Base-by-base conservation (phyloP, 1,284 basidiomycete species). In the Pisolithus thermaeus region DNA sequence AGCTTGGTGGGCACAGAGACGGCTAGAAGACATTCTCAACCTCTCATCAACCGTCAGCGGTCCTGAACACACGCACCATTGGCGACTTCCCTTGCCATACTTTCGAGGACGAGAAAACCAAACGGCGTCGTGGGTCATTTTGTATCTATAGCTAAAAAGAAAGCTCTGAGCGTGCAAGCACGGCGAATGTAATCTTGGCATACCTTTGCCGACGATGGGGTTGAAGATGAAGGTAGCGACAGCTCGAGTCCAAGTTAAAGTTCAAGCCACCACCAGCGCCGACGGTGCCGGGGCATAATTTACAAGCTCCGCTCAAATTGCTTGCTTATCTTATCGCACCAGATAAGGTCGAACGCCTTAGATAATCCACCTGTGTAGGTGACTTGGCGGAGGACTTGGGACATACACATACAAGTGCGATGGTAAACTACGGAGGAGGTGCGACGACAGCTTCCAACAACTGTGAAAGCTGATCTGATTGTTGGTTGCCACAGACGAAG, bases 31-130 rank as follows among this genome's bases (percentile, higher is more conserved):
- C 30, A 50, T 27, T 53, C 23, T 14, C 40, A 23, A 9, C 22
- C n/a, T 27, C 45, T 16, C 48, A 7, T 30, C 41, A 25, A 38
- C 25, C 46, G 22, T 23, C 25, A 30, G 42, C 45, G 12, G 27
- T 43, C 41, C 8, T 8, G 22, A 12, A 3, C 1, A 50, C 1
- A 50, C 81, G 67, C 70, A 92, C 90, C 92, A 97, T 73, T 94
- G 90, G 71, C 93, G 90, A 71, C 86, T 86, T 70, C 93, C 93
- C 79, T 96, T 97, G 72, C 94, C 93, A 79, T 71, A 97, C 75
- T 90, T 95, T 73, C 92, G 85, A 61, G 93, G 94, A 70, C 90
- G 89, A 72, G 88, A 91, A 75, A 91, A 91, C 89, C 90, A 92
- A 72, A 92, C 81, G 61, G 88, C 84, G 80, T 90, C 87, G 87